These are phyloP conservation scores for Ampelomyces quisqualis DNA, from an alignment of 2,329 filamentous ascomycete species.

Conservation along the genomic window DNA sequence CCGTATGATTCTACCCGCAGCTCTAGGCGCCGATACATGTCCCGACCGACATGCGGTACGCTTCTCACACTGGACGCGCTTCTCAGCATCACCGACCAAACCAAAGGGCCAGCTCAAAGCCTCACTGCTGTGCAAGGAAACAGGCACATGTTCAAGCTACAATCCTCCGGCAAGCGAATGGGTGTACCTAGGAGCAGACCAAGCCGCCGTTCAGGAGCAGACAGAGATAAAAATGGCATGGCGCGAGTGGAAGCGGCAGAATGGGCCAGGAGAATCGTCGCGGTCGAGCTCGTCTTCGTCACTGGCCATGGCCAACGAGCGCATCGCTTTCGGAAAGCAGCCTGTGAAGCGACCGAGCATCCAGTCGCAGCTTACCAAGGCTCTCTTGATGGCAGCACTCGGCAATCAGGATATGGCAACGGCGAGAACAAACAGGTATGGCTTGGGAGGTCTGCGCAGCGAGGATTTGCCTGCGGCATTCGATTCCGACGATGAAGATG, in stretches of 20 bases:
- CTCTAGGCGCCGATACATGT: not conserved
- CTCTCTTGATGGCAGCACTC: constrained; percentile 9
- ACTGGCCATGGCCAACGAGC: constrained; percentile 2
- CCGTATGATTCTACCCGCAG: not conserved
- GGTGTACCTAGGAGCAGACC: constrained; percentile 19
- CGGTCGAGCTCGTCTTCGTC: not conserved
- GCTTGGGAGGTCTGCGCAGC: constrained; percentile 10
- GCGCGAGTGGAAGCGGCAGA: constrained; percentile 5
- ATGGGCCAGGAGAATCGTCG: constrained; percentile 3
- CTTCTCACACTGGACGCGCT: constrained; percentile 24
- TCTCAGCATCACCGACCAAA: constrained; percentile 9
- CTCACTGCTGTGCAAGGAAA: constrained; percentile 21
- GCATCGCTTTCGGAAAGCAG: constrained; percentile 18
- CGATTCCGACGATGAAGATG: constrained; percentile 23
- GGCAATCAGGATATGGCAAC: constrained; percentile 8
- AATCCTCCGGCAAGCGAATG: constrained; percentile 23
- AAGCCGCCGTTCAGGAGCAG: constrained; percentile 4
- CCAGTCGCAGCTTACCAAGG: constrained; percentile 21
- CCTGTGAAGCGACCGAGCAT: constrained; percentile 17
- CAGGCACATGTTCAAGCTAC: constrained; percentile 17
- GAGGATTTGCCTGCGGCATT: constrained; percentile 25
- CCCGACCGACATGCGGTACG: constrained; percentile 11
- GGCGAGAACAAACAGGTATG: constrained; percentile 8
- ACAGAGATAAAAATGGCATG: not conserved
- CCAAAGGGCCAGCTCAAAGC: constrained; percentile 21